Percentiles rank a stretch among this genome's conserved stretches.
These are phyloP conservation scores for Astragalus glycyphyllos DNA, from an alignment of 306 rosid genomes.

Conservation along the genomic window DNA sequence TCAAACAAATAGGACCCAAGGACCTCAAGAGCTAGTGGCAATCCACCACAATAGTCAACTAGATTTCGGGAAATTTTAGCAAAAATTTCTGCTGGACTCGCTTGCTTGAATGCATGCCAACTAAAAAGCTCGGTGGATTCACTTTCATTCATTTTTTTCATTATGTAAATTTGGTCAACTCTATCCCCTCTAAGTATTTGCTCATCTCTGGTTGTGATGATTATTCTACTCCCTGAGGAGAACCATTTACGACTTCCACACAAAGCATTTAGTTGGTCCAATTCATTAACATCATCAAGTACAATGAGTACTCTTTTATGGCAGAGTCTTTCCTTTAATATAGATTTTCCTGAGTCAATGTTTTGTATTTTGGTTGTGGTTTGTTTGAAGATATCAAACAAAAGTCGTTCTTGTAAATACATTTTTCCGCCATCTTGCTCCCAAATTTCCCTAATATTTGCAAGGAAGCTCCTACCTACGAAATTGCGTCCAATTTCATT, in stretches of 20 bases:
- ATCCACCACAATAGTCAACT: neutral
- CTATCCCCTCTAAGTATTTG: neutral
- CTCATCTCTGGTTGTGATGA: constrained; percentile 10
- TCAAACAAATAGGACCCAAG: constrained; percentile 18
- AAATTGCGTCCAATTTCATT: neutral
- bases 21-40: constrained; percentile 24
- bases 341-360: neutral
- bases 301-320: constrained; percentile 5
- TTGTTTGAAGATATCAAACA: neutral
- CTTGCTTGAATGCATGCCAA: constrained; percentile 21
- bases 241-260: constrained; percentile 16
- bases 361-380: neutral
- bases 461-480: neutral
- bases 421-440: neutral
- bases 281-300: neutral
- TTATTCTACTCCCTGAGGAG: constrained; percentile 4
- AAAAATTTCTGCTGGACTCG: neutral
- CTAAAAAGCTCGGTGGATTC: constrained; percentile 19
- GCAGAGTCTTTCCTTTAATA: neutral
- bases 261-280: neutral
- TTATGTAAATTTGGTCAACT: neutral
- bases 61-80: neutral
- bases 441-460: constrained; percentile 19
- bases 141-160: constrained; percentile 21
- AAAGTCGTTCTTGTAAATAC: constrained; percentile 20